Conservation (phyloP, 352 stramenopile species). For the Phytopythium vexans region DNA sequence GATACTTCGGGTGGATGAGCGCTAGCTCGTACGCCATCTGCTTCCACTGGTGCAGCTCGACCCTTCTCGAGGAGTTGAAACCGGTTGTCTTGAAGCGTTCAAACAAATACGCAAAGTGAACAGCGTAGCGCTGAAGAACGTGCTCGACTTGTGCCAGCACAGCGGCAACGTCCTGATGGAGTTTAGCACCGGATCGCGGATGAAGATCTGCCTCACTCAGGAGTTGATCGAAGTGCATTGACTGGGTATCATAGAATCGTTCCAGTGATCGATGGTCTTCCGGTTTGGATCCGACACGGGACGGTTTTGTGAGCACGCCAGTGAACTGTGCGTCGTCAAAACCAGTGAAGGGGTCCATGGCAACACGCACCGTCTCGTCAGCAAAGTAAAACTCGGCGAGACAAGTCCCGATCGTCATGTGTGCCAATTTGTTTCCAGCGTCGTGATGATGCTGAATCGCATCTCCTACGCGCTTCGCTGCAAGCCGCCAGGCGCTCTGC, state of each 20-base stretch:
- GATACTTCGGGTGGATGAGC: conserved; percentile 17
- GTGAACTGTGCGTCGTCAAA: neutral
- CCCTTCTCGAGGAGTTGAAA: conserved; percentile 20
- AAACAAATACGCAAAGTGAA: conserved; percentile 44
- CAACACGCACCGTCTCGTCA: conserved; percentile 28
- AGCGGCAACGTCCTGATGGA: no score
- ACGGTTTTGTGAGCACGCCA: no score
- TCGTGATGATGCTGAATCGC: neutral
- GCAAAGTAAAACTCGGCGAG: conserved; percentile 45
- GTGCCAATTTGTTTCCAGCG: neutral
- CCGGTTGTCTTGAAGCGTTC: conserved; percentile 24
- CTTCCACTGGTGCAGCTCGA: conserved; percentile 30
- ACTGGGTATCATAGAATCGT: conserved; percentile 23
- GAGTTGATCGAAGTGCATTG: conserved; percentile 8
- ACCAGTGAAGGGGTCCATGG: conserved; percentile 12
- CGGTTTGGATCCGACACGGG: no score
- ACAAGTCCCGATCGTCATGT: conserved; percentile 16
- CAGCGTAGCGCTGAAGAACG: conserved; percentile 36
- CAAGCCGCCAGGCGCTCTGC: conserved; percentile 36
- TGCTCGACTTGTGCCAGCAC: conserved; percentile 23
- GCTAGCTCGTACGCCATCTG: conserved; percentile 29
- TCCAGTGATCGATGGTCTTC: conserved; percentile 7
- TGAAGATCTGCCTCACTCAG: neutral
- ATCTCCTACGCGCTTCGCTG: conserved; percentile 21
- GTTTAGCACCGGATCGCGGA: no score